Conservation (phyloP, 208 protist genomes). For the Trypanosoma brucei region DNA sequence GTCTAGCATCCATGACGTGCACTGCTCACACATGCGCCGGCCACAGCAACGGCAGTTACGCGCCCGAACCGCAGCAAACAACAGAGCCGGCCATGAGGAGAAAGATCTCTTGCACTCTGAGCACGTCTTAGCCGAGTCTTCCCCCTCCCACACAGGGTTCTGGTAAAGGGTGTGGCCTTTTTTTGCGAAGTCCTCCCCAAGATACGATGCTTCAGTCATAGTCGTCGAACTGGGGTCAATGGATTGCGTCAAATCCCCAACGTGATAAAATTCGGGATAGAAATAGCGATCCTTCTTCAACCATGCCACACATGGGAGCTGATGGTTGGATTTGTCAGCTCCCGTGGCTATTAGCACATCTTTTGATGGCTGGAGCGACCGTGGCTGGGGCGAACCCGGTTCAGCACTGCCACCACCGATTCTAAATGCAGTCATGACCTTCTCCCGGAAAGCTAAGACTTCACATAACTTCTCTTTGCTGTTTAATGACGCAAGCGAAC, state of each 20-base stretch:
- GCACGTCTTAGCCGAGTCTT: slow-evolving; percentile 39
- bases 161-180: slow-evolving; percentile 34
- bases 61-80: slow-evolving; percentile 27
- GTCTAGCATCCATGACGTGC: slow-evolving; percentile 49
- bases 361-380: not conserved
- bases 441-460: slow-evolving; percentile 1
- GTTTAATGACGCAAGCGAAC: not conserved
- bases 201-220: not conserved
- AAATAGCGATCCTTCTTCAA: slow-evolving; percentile 56
- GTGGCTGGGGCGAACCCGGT: not conserved
- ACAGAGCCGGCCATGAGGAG: slow-evolving; percentile 23
- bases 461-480: not conserved
- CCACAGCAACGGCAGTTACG: slow-evolving; percentile 74
- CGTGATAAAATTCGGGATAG: slow-evolving; percentile 27
- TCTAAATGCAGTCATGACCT: slow-evolving; percentile 14
- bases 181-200: slow-evolving; percentile 41
- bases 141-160: slow-evolving; percentile 54
- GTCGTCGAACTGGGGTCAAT: not conserved
- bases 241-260: slow-evolving; percentile 25
- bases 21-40: slow-evolving; percentile 46
- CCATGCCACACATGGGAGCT: not conserved
- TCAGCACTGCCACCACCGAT: not conserved
- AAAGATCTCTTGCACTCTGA: slow-evolving; percentile 37
- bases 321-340: too few relatives aligned
- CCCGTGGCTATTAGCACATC: not conserved